A percentile compares a stretch with the other conserved stretches of the same genome.
These are phyloP conservation scores for Cercospora sesami DNA, from an alignment of 2,329 filamentous ascomycete species.

Conservation along the genomic window DNA sequence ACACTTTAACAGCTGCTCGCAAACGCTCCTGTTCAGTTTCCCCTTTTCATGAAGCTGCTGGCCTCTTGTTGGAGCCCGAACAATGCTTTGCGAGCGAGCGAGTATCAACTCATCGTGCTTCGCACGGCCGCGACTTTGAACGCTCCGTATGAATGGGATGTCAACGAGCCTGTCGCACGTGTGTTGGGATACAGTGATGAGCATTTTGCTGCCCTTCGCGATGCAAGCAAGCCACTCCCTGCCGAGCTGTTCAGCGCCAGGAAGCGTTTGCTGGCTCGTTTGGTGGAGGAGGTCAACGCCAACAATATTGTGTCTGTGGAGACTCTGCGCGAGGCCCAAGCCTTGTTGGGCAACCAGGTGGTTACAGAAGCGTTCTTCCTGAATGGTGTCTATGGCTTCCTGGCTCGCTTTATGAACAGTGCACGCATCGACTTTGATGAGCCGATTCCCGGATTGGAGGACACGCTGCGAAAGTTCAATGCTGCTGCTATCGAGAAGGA, in stretches of 20 bases:
- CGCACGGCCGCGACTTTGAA: conserved; percentile 3
- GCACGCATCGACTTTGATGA: not conserved
- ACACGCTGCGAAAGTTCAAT: conserved; percentile 3
- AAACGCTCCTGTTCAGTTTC: not conserved
- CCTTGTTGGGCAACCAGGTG: not conserved
- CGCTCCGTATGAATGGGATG: conserved; percentile 6
- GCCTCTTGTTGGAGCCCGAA: not conserved
- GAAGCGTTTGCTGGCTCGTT: not conserved
- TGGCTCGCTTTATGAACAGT: not conserved
- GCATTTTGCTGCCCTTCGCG: not conserved
- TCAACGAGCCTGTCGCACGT: not conserved
- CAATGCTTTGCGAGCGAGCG: not conserved
- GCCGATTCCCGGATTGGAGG: not conserved
- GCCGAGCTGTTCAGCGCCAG: not conserved
- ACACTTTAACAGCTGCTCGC: not conserved
- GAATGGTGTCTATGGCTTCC: not conserved
- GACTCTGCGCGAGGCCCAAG: not conserved
- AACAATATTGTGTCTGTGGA: conserved; percentile 5
- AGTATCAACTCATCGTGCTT: not conserved
- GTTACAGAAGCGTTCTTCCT: not conserved
- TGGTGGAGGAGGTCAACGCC: conserved; percentile 4
- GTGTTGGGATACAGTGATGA: not conserved
- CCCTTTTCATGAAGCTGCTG: not conserved
- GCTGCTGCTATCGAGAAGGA: conserved; percentile 7
- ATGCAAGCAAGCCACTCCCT: conserved; percentile 1